Evolutionary conservation across 495 filamentous ascomycete genomes (phyloP), one percentile per base, ranked within the genome.

Genomic region (Penicillium malachiteum): DNA sequence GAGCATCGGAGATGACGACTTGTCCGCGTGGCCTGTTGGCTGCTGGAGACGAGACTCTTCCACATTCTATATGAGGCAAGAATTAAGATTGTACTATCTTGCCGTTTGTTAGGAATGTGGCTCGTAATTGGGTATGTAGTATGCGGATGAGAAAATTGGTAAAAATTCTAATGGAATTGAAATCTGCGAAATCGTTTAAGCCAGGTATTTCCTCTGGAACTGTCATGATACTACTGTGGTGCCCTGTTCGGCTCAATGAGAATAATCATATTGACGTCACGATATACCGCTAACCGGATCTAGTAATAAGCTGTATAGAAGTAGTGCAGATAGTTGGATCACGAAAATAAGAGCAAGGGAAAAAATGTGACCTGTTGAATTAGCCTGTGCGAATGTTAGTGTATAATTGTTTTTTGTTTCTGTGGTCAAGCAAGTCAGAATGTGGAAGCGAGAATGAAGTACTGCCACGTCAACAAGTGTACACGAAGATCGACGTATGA

Each of bases 191-290:
- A 17, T 52, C 7, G 33, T 18, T 11, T 38, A 50, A 38, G 31
- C 34, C 26, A 34, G 39, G 16, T 34, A 31, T 50, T 40, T 26
- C 30, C 11, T 41, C 17, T 26, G 39, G 35, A 41, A 26, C 18
- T 41, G 38, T n/a, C 31, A 7, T 42, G 50, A 42, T 42, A 34
- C 30, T 42, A 7, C 26, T 35, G 45, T 49, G 45, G 7, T 59
- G 48, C 61, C 62, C 48, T 53, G 62, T 64, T 64, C 61, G 38
- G 31, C 31, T 38, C 38, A 16, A 18, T 48, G 39, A 18, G 16
- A 41, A 14, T 26, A 48, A 64, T 74, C 71, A 74, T 71, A 31
- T 53, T 72, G 71, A 74, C 71, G 71, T 74, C 71, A 74, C 55
- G 14, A 52, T 14, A 13, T 34, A 54, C 38, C 41, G 14, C 64